Base-by-base conservation (phyloP, 2,329 filamentous ascomycete species). In the Shiraia sp. region DNA sequence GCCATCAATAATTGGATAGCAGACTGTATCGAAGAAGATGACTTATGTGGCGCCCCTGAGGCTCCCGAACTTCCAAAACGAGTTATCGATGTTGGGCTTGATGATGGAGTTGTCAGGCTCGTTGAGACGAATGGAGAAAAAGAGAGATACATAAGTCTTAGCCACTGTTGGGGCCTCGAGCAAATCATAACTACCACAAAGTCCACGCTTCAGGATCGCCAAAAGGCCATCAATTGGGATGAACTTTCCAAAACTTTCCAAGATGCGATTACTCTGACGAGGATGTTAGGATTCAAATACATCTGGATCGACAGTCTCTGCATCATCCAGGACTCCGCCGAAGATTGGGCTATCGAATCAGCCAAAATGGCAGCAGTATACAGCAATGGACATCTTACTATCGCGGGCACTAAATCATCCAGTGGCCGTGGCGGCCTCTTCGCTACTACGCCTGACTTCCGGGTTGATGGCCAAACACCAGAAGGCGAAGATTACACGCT, bases 271-370 rank as follows among this genome's bases (percentile, higher is more conserved):
- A 6, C 10, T 25, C n/a, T 30, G 8, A n/a, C 45, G 39, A 41
- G 47, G 2, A 37, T 31, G 12, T 32, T 63, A 7, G 43, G 44
- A 4, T n/a, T 57, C 9, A 28, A 40, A 13, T 60, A 58, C 31
- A 38, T 63, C 2, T 61, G 59, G 59, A 60, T 60, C 15, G 59
- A 63, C 34, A 34, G 32, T 1, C 32, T 51, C 4, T 51, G 47
- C 30, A 53, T 53, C 24, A 25, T 51, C 16, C 44, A 51, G 33
- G 38, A 51, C 27, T 19, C 33, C 24, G 10, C 12, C 9, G 32
- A 42, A 1, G 48, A 51, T 13, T 47, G 44, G 45, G 17, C 7
- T 5, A 14, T 19, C 2, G 32, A 50, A 14, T 22, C 42, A 12
- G 17, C 28, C 4, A 16, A 27, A 12, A 50, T 50, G 47, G 39